Conservation (phyloP, 331 rosid species). For the Quercus phellos region DNA sequence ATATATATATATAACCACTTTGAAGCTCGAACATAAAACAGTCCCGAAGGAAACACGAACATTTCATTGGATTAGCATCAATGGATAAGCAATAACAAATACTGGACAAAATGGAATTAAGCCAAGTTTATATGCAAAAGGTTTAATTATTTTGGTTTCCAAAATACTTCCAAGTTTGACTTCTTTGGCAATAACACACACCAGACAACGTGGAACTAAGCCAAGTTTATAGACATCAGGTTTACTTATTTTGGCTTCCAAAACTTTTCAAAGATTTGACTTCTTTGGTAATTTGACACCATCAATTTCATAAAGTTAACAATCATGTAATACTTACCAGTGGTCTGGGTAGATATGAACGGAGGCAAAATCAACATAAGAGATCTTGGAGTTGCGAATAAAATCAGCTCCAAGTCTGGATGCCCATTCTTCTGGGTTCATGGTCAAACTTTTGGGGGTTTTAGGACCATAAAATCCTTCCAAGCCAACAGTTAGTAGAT, state of each 20-base stretch:
- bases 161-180: background rate
- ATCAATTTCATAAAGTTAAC: background rate
- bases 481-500: conserved; percentile 78
- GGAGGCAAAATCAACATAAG: conserved; percentile 73
- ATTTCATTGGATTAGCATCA: background rate
- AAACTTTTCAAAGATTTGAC: background rate
- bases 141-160: background rate
- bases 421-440: conserved; percentile 95
- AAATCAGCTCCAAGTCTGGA: conserved; percentile 88
- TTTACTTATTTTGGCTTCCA: background rate
- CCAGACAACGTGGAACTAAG: background rate
- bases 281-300: background rate
- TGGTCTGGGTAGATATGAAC: conserved; percentile 97
- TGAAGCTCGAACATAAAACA: background rate
- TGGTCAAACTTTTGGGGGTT: conserved; percentile 57
- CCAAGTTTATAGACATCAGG: background rate
- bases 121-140: background rate
- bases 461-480: conserved; percentile 98
- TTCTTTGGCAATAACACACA: background rate
- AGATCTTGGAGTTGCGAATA: conserved; percentile 65
- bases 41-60: background rate
- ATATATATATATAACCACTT: background rate
- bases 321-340: conserved; percentile 53
- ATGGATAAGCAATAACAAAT: background rate
- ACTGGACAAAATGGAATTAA: background rate